Evolutionary conservation across 164 flowering plant genomes (phyloP).

Genomic region (Platanus orientalis): DNA sequence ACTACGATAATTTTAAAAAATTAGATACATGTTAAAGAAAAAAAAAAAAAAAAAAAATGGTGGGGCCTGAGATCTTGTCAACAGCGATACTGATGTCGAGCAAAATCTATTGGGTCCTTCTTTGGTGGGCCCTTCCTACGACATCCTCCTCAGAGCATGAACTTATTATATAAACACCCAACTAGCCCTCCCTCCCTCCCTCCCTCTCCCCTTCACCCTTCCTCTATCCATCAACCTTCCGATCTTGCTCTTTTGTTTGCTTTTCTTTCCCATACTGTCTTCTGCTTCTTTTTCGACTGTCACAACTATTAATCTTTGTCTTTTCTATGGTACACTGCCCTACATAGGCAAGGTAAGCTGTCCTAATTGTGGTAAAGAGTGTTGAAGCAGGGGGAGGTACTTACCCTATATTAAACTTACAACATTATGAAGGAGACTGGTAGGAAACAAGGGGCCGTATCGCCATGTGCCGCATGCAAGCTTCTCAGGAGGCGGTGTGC

Average conservation of each 20-base stretch:
- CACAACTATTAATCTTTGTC: not conserved
- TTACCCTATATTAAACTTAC: no score
- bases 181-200: not conserved
- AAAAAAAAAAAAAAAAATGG: conserved; percentile 4
- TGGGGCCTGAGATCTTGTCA: conserved; percentile 13
- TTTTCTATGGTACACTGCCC: no score
- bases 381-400: not conserved
- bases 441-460: conserved; percentile 47
- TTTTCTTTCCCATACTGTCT: not conserved
- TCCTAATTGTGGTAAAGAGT: not conserved
- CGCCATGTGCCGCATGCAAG: conserved; percentile 93
- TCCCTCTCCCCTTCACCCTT: conserved; percentile 1
- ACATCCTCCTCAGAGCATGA: conserved; percentile 4
- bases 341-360: not conserved
- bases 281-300: not conserved
- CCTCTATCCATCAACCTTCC: not conserved
- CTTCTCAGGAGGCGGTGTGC: conserved; percentile 73
- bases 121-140: conserved; percentile 12
- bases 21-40: not conserved
- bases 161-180: conserved; percentile 4
- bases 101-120: conserved; percentile 16
- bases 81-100: conserved; percentile 7
- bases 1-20: no score
- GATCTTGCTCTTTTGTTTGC: not conserved
- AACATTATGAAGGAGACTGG: conserved; percentile 35